Evolutionary conservation across 2,329 filamentous ascomycete species (phyloP).

Genomic region (Rhinocladiella mackenziei): DNA sequence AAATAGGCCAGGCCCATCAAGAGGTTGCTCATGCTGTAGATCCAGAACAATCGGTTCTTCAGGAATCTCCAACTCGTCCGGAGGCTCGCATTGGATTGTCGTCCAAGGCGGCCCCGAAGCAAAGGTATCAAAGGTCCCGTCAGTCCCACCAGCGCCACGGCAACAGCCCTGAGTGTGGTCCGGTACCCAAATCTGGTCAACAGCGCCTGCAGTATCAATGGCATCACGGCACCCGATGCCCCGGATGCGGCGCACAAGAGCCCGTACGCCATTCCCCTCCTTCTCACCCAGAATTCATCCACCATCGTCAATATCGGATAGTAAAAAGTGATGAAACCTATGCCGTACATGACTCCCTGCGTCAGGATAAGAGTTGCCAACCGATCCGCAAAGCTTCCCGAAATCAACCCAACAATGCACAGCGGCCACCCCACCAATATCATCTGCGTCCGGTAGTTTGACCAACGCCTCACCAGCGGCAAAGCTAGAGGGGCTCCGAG

Average conservation of each 20-base stretch:
- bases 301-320: constrained; percentile 40
- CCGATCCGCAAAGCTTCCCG: constrained; percentile 35
- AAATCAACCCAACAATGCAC: constrained; percentile 38
- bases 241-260: constrained; percentile 36
- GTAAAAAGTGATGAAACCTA: constrained; percentile 40
- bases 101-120: constrained; percentile 38
- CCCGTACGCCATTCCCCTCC: constrained; percentile 35
- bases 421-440: constrained; percentile 42
- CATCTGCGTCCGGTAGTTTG: constrained; percentile 35
- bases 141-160: constrained; percentile 37
- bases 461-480: constrained; percentile 35
- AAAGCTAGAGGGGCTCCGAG: constrained; percentile 30
- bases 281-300: constrained; percentile 40
- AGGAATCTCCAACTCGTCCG: constrained; percentile 38
- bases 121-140: constrained; percentile 41
- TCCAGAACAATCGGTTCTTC: constrained; percentile 37
- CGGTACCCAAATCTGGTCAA: constrained; percentile 42
- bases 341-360: constrained; percentile 40
- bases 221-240: constrained; percentile 45
- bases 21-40: constrained; percentile 47
- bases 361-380: constrained; percentile 39
- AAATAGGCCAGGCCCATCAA: constrained; percentile 38
- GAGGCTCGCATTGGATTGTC: constrained; percentile 35
- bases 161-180: constrained; percentile 43
- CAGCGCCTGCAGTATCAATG: constrained; percentile 43